phyloP scores from a whole-genome alignment of 805 yeast genomes.

The Wickerhamiella spandovensis region DNA sequence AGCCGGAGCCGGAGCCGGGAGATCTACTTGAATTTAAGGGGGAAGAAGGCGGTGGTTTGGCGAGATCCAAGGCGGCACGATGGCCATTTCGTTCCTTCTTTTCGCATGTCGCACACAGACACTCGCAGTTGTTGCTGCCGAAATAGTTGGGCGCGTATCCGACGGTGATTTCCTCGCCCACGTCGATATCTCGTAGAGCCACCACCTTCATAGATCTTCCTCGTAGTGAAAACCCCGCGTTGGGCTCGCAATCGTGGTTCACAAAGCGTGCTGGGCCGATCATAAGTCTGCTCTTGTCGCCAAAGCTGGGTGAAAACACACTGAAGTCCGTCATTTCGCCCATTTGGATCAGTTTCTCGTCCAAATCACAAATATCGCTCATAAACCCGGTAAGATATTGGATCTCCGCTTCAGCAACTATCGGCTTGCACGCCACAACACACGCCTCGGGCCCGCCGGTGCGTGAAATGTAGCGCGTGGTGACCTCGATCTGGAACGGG shows the following conservation, averaged over 20 bases:
- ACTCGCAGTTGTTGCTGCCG: constrained; percentile 31
- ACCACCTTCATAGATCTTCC: constrained; percentile 24
- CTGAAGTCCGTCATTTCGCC: constrained; percentile 28
- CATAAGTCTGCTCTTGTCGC: constrained; percentile 28
- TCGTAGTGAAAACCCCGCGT: constrained; percentile 26
- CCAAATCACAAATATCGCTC: constrained; percentile 26
- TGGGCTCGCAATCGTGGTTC: constrained; percentile 36
- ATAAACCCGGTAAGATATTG: constrained; percentile 28
- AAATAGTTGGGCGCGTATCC: constrained; percentile 31
- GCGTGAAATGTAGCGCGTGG: constrained; percentile 29
- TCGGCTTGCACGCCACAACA: constrained; percentile 26
- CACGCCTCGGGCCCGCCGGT: constrained; percentile 27
- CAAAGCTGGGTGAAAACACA: constrained; percentile 28
- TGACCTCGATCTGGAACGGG: constrained; percentile 31
- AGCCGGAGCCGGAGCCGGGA: no score
- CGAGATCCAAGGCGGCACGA: neutral
- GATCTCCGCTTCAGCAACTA: constrained; percentile 24
- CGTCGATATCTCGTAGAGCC: constrained; percentile 25
- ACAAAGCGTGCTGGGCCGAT: constrained; percentile 37
- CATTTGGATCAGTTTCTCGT: constrained; percentile 21
- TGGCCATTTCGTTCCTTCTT: constrained; percentile 22
- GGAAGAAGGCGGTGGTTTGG: no score
- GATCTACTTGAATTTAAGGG: no score
- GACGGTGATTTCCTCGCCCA: constrained; percentile 38
- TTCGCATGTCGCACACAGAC: constrained; percentile 35